Base-by-base conservation (phyloP, 805 yeast genomes). In the Cyberlindnera mycetangii region DNA sequence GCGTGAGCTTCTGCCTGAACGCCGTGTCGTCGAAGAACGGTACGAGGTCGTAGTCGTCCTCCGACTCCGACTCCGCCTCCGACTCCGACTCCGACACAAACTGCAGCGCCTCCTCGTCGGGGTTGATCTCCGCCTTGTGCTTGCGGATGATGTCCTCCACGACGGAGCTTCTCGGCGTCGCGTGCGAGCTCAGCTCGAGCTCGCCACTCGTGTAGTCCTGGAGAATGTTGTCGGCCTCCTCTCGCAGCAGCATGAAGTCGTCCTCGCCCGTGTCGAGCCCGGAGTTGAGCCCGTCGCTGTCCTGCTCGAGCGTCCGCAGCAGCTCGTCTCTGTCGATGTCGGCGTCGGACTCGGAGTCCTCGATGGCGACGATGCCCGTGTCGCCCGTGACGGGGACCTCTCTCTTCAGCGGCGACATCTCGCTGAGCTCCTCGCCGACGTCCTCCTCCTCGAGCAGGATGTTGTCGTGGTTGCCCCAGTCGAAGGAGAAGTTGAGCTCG, bases 321-420 rank as follows among this genome's bases (percentile, higher is more conserved):
- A 70, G 62, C 45, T 71, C 76, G 45, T 75, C 75, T 37, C 73
- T 70, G 49, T 62, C 66, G 53, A 82, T 81, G 55, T 81, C 90
- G 10, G 79, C 88, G 45, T 81, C 89, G 0, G 84, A 77, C 27
- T 59, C 64, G 21, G 67, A 58, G 25, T 60, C 65, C 32, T 59
- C 62, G 42, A 55, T 55, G 32, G 49, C 52, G 33, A 54, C 52
- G 16, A 56, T 49, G 0, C 58, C 56, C 22, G 52, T 28, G 39
- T 55, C 58, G 37, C 48, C 53, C 1, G 47, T 33, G 12, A 52
- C 46, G 15, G 55, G 51, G 21, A 48, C 40, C 27, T 46, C 52
- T 14, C 42, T 47, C 41, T 45, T 49, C 49, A 47, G 14, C n/a
- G 57, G 51, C 6, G 51, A 34, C 19, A 50, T 30, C 20, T 34